Base-by-base conservation (phyloP, 2,329 filamentous ascomycete genomes). In the Diaporthe velutina region DNA sequence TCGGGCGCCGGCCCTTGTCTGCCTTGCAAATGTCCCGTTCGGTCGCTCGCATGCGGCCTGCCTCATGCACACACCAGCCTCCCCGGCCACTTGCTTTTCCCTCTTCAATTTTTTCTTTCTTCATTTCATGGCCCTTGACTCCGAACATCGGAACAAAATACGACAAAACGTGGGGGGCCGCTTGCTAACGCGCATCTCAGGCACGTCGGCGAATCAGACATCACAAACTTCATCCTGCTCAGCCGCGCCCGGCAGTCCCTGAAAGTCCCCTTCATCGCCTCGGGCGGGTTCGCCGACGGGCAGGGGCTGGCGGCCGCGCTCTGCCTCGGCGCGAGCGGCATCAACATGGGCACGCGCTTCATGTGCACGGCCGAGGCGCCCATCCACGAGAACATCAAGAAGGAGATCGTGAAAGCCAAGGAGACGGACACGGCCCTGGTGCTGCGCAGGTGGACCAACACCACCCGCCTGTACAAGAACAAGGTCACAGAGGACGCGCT, bases 291-390 rank as follows among this genome's bases (percentile, higher is more conserved):
- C 82, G 96, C 95, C 17, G 97, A 99, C 83, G 97, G 97, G 0
- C 91, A 98, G 80, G 97, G 97, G 5, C 90, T 99, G 28, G 97
- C 97, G 1, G 97, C 96, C 2, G 97, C 97, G 10, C 87, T 99
- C 79, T 93, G 93, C 54, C 90, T 99, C 17, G 97, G 97, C 48
- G 97, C 97, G 0, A 94, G 95, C 83, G 97, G 97, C 77, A 93
- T 98, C 86, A 99, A 99, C 86, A 99, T 99, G 97, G 97, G 97
- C 74, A 99, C 97, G 13, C 89, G 97, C 55, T 99, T 98, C 87
- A 97, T 99, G 94, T 96, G 94, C 86, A 98, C 97, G 0, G 88
- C 96, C 58, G 97, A 98, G 85, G 93, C 96, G 22, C 97, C 97
- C 0, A 94, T 99, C 77, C 97, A 99, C 85, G 83, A 91, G 66